Percentiles rank a stretch among this genome's conserved stretches.
phyloP scores from a whole-genome alignment of 2,329 filamentous ascomycete species.

The Calycina herbarum region DNA sequence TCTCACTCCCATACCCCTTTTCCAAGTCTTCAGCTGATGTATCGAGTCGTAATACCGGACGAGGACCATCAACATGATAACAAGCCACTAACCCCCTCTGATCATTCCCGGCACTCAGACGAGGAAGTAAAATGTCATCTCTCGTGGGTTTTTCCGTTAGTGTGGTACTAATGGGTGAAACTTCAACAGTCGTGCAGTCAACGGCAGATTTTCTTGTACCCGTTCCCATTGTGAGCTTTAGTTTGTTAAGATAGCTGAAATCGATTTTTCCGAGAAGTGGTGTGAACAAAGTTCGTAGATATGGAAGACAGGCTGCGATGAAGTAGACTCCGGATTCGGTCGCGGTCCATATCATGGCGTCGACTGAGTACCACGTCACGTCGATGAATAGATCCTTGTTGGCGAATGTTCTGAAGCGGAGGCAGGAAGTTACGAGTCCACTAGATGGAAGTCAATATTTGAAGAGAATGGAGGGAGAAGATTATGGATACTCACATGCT shows the following conservation, averaged over 20 bases:
- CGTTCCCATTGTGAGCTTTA: background rate
- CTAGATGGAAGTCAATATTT: constrained; percentile 1
- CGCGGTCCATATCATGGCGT: constrained; percentile 13
- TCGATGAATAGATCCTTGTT: constrained; percentile 11
- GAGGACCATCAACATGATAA: constrained; percentile 1
- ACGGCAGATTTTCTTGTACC: background rate
- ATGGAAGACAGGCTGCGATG: constrained; percentile 17
- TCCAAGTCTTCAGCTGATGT: background rate
- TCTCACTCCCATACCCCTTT: background rate
- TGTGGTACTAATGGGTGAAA: background rate
- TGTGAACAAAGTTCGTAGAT: constrained; percentile 15
- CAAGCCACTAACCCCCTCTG: constrained; percentile 2
- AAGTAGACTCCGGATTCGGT: constrained; percentile 19
- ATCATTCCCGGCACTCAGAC: constrained; percentile 5
- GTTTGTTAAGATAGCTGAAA: background rate
- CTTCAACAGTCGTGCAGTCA: too few relatives aligned
- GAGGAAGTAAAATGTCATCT: background rate
- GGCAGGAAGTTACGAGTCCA: constrained; percentile 15
- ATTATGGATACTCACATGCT: constrained; percentile 40
- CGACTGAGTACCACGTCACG: constrained; percentile 11
- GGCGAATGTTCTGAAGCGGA: constrained; percentile 15
- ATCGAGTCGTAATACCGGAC: background rate
- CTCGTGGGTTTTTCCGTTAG: background rate
- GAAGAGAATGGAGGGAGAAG: background rate
- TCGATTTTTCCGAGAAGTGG: background rate